Conservation (phyloP, 2,329 filamentous ascomycete species). For the Mollisia scopiformis region DNA sequence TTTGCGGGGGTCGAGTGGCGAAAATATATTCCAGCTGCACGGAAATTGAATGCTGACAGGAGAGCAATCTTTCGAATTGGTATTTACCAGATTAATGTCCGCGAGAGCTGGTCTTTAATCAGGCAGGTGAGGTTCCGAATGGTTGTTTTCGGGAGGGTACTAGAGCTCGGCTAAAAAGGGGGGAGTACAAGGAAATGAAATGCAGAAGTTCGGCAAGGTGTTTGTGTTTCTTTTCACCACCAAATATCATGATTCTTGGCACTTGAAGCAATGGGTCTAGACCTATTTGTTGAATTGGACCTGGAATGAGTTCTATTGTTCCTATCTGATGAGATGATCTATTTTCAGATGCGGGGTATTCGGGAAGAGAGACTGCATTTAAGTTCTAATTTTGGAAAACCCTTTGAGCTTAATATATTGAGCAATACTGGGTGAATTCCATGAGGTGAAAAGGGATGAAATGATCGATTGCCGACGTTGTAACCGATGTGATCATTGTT, state of each 20-base stretch:
- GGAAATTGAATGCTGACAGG: not conserved
- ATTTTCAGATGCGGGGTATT: not conserved
- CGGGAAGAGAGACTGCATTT: not conserved
- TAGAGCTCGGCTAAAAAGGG: not conserved
- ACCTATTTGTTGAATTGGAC: not conserved
- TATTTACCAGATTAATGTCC: not conserved
- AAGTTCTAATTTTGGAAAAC: not conserved
- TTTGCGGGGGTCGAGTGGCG: not conserved
- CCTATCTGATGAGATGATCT: not conserved
- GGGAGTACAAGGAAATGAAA: not conserved
- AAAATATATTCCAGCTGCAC: not conserved
- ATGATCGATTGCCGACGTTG: not conserved
- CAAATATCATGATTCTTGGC: not conserved
- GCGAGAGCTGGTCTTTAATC: not conserved
- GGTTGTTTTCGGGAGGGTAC: not conserved
- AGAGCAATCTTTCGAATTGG: not conserved
- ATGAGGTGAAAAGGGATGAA: not conserved
- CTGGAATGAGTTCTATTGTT: not conserved
- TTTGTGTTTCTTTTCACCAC: too few relatives aligned
- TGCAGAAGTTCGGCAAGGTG: not conserved
- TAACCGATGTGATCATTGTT: too few relatives aligned
- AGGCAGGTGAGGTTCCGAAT: not conserved
- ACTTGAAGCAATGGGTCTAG: not conserved
- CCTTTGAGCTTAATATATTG: not conserved
- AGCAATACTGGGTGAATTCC: not conserved